Evolutionary conservation across 2,329 filamentous ascomycete species (phyloP).

Genomic region (Diplodia corticola): DNA sequence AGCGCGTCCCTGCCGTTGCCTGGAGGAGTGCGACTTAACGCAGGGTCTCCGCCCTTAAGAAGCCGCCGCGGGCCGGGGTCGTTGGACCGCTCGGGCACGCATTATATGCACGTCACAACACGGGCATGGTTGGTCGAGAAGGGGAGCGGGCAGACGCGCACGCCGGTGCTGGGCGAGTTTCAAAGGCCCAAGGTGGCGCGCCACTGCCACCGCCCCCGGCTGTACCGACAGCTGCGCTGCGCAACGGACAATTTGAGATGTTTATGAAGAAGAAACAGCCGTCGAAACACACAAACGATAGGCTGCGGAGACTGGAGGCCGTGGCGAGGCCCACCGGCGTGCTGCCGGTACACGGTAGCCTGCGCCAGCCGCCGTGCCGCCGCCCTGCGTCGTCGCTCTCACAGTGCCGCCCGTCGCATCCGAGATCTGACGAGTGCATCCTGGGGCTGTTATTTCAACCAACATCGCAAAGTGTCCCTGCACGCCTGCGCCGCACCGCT

Average conservation of each 20-base stretch:
- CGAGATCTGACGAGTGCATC: not conserved
- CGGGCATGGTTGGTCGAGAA: not conserved
- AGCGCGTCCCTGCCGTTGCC: not conserved
- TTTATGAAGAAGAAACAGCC: conserved; percentile 17
- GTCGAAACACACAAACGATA: conserved; percentile 18
- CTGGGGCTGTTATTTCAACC: not conserved
- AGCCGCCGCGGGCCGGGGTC: not conserved
- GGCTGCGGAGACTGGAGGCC: conserved; percentile 3
- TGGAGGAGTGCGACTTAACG: not conserved
- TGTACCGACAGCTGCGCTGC: not conserved
- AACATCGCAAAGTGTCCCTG: not conserved
- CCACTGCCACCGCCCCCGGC: not conserved
- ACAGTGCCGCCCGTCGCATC: not conserved
- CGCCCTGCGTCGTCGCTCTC: not conserved
- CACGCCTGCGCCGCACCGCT: not conserved
- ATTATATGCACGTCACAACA: conserved; percentile 3
- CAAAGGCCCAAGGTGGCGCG: not conserved
- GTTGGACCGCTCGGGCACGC: conserved; percentile 5
- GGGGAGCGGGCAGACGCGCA: conserved; percentile 9
- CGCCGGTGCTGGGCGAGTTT: conserved; percentile 5
- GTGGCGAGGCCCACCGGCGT: not conserved
- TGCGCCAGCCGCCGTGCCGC: not conserved
- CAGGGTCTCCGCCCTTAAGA: not conserved
- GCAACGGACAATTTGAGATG: conserved; percentile 14
- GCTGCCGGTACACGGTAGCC: not conserved